phyloP scores from a whole-genome alignment of 768 basidiomycete genomes.

The Hirschioporus abietinus region DNA sequence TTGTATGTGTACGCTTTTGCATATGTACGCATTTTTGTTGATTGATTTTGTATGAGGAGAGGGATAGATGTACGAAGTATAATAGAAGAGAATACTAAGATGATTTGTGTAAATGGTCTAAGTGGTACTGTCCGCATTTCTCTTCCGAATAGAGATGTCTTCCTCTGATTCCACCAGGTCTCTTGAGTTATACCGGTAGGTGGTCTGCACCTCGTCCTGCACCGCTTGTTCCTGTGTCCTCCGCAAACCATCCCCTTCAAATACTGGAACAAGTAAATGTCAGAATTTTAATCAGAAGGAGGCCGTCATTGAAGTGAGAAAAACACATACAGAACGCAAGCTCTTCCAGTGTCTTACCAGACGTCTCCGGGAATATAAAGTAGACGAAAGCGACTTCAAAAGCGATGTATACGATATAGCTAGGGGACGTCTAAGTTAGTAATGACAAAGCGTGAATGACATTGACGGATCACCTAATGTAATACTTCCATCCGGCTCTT shows the following conservation, averaged over 20 bases:
- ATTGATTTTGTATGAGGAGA: too few species aligned
- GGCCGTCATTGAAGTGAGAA: background rate
- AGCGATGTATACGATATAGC: conserved; percentile 45
- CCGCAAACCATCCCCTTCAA: background rate
- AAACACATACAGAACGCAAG: conserved; percentile 49
- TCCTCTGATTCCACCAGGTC: background rate
- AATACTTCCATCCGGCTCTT: conserved; percentile 54
- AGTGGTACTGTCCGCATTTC: background rate
- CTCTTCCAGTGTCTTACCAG: conserved; percentile 48
- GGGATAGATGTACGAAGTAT: too few species aligned
- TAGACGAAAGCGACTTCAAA: conserved; percentile 53
- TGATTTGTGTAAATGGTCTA: background rate
- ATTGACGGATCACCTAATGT: conserved; percentile 34
- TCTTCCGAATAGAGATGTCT: background rate
- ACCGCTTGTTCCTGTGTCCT: background rate
- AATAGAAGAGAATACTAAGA: too few species aligned
- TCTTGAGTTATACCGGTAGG: background rate
- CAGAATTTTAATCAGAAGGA: background rate
- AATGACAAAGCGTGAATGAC: conserved; percentile 5
- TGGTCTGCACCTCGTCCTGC: background rate
- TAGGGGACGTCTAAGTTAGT: conserved; percentile 7
- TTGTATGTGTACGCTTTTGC: too few species aligned
- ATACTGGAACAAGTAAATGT: background rate
- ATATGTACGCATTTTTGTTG: too few species aligned
- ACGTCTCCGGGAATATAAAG: conserved; percentile 61